Conservation (phyloP, 148 eudicot genomes). For the Arbutus unedo region DNA sequence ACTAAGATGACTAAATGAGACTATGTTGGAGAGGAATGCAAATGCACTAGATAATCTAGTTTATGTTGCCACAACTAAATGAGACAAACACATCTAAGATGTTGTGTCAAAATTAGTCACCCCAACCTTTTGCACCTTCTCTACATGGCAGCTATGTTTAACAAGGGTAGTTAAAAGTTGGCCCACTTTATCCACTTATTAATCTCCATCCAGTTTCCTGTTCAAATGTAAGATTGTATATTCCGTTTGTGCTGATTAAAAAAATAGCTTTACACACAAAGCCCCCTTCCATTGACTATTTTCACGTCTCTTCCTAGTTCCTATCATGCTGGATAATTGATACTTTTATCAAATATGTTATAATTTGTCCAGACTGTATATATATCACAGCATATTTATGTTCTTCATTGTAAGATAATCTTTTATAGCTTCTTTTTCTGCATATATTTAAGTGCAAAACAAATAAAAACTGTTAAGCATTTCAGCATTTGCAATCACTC, state of each 20-base stretch:
- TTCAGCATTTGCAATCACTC: too few relatives aligned
- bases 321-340: too few relatives aligned
- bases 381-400: too few relatives aligned
- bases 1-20: neutral
- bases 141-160: too few relatives aligned
- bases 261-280: neutral
- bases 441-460: too few relatives aligned
- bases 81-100: neutral
- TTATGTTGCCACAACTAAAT: conserved; percentile 1
- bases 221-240: neutral
- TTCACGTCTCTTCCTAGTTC: neutral
- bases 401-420: too few relatives aligned
- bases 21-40: neutral
- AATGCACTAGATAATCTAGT: conserved; percentile 1
- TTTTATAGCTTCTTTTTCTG: too few relatives aligned
- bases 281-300: neutral
- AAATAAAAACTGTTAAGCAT: too few relatives aligned
- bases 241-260: neutral
- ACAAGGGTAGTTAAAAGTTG: neutral
- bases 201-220: neutral
- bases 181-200: neutral
- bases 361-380: too few relatives aligned
- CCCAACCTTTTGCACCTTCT: too few relatives aligned
- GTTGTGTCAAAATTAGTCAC: neutral
- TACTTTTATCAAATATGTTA: too few relatives aligned